Percentiles rank a stretch among this genome's conserved stretches.
Evolutionary conservation across 2,329 filamentous ascomycete species (phyloP).

Genomic region (Hypoxylon sp.): DNA sequence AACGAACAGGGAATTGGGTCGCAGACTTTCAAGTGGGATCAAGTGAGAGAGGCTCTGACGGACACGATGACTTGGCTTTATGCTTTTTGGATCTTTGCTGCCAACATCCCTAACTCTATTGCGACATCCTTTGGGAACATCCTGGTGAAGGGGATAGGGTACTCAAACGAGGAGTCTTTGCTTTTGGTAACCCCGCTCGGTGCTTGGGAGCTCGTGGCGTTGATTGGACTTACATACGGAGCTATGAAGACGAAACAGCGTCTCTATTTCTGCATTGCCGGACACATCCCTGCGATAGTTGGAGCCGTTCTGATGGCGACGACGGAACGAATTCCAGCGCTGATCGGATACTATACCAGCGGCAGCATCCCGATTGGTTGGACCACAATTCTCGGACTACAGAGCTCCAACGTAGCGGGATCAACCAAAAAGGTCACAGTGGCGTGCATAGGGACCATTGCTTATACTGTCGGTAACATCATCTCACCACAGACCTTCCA

Average conservation of each 20-base stretch:
- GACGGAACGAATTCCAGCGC: constrained; percentile 47
- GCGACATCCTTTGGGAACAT: constrained; percentile 51
- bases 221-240: constrained; percentile 49
- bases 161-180: constrained; percentile 45
- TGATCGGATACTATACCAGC: constrained; percentile 51
- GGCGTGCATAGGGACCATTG: constrained; percentile 47
- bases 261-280: constrained; percentile 48
- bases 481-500: constrained; percentile 54
- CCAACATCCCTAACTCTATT: constrained; percentile 50
- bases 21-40: constrained; percentile 46
- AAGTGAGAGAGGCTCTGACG: constrained; percentile 47
- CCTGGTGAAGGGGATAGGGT: constrained; percentile 50
- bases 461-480: constrained; percentile 53
- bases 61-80: constrained; percentile 50
- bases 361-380: constrained; percentile 51
- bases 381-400: constrained; percentile 50
- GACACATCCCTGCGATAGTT: constrained; percentile 48
- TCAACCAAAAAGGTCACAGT: constrained; percentile 50
- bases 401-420: constrained; percentile 49
- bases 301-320: constrained; percentile 51
- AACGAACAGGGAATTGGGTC: constrained; percentile 50
- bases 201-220: constrained; percentile 49
- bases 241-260: constrained; percentile 49
- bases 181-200: constrained; percentile 50
- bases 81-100: constrained; percentile 49